Percentiles rank a stretch among this genome's conserved stretches.
These are phyloP conservation scores for Suhomyces chickasaworum DNA, from an alignment of 1,139 yeast genomes.

Conservation along the genomic window DNA sequence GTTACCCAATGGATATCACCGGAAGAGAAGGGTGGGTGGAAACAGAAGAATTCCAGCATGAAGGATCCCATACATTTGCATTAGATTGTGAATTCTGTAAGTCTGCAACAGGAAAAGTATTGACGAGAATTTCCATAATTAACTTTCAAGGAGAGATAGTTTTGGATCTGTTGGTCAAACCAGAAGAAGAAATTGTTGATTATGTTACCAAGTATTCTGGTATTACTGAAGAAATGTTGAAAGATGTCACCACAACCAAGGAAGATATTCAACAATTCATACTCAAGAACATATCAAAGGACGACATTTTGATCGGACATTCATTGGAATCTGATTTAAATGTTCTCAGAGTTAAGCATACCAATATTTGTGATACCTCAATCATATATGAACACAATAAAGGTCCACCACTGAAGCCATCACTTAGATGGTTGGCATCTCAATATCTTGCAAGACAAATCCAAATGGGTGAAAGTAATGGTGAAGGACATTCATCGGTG, in stretches of 20 bases:
- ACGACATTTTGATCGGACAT: conserved; percentile 70
- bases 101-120: conserved; percentile 59
- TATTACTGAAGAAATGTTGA: conserved; percentile 68
- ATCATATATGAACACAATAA: conserved; percentile 68
- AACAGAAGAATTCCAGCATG: conserved; percentile 54
- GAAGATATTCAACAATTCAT: conserved; percentile 66
- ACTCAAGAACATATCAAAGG: conserved; percentile 42
- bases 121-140: conserved; percentile 77
- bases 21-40: conserved; percentile 53
- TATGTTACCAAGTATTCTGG: conserved; percentile 87
- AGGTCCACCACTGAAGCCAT: conserved; percentile 80
- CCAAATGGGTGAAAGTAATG: conserved; percentile 55
- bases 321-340: conserved; percentile 69
- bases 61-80: conserved; percentile 67
- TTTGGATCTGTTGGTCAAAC: conserved; percentile 76
- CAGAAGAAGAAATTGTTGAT: conserved; percentile 69
- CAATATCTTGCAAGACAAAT: conserved; percentile 58
- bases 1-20: conserved; percentile 59
- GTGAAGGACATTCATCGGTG: conserved; percentile 77
- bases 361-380: conserved; percentile 69
- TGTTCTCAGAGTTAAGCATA: conserved; percentile 61
- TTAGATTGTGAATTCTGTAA: conserved; percentile 94
- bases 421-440: conserved; percentile 67
- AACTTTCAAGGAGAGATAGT: conserved; percentile 62
- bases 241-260: conserved; percentile 63